A percentile compares a stretch with the other conserved stretches of the same genome.
phyloP scores from a whole-genome alignment of 306 rosid genomes.

The Benincasa hispida region DNA sequence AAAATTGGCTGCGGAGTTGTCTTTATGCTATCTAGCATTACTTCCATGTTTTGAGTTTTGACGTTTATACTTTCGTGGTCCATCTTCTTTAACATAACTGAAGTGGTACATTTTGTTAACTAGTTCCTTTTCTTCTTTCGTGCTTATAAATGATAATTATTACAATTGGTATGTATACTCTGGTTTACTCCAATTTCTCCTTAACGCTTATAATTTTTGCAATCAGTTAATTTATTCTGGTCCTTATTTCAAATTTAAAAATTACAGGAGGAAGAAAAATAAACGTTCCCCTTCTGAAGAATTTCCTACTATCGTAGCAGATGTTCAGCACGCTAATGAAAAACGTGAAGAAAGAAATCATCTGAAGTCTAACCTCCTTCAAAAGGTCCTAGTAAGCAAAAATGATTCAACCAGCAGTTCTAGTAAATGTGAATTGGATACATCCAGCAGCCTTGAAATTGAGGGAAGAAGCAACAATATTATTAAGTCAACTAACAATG shows the following conservation, averaged over 20 bases:
- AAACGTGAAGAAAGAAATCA: slow-evolving; percentile 27
- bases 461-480: slow-evolving; percentile 22
- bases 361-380: slow-evolving; percentile 8
- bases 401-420: slow-evolving; percentile 25
- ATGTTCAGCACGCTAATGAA: slow-evolving; percentile 9
- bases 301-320: slow-evolving; percentile 23
- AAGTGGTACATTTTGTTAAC: background rate
- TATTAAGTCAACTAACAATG: slow-evolving; percentile 15
- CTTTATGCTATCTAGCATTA: background rate
- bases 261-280: slow-evolving; percentile 59
- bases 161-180: background rate
- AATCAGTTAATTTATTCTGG: background rate
- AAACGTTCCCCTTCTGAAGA: slow-evolving; percentile 31
- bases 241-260: slow-evolving; percentile 4
- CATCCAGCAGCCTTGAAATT: slow-evolving; percentile 14
- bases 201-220: background rate
- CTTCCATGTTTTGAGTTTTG: background rate
- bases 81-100: background rate
- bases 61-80: background rate
- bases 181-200: background rate
- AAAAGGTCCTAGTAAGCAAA: slow-evolving; percentile 23
- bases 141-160: background rate
- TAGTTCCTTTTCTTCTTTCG: background rate
- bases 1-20: background rate
- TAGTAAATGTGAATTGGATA: slow-evolving; percentile 21